Conservation (phyloP, 2,329 filamentous ascomycete species). For the Bipolaris oryzae region DNA sequence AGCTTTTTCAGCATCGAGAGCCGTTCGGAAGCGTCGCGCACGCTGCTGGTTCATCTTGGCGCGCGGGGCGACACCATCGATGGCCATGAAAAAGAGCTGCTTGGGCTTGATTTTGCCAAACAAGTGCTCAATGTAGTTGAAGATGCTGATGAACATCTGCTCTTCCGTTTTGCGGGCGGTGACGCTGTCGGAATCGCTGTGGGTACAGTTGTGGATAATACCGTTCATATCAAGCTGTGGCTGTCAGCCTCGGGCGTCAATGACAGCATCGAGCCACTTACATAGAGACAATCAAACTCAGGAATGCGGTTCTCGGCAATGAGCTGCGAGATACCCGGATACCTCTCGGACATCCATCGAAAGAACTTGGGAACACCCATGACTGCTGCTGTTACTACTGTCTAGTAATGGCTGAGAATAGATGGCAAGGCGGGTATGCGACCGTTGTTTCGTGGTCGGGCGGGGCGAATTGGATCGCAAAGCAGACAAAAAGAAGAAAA, state of each 20-base stretch:
- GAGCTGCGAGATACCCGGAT: slow-evolving; percentile 96
- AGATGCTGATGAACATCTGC: slow-evolving; percentile 99
- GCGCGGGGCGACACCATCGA: slow-evolving; percentile 94
- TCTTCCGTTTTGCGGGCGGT: slow-evolving; percentile 94
- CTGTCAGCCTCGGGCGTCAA: slow-evolving; percentile 22
- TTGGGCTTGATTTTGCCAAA: slow-evolving; percentile 99
- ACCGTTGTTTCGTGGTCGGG: not conserved
- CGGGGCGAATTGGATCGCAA: slow-evolving; percentile 5
- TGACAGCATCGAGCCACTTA: slow-evolving; percentile 47
- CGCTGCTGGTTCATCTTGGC: slow-evolving; percentile 99
- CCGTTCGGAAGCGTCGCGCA: slow-evolving; percentile 91
- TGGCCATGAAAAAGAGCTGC: slow-evolving; percentile 99
- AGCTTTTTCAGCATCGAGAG: slow-evolving; percentile 85
- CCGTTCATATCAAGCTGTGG: slow-evolving; percentile 91
- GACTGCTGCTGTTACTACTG: slow-evolving; percentile 29
- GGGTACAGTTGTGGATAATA: slow-evolving; percentile 98
- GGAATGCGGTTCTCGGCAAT: slow-evolving; percentile 99
- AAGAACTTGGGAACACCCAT: slow-evolving; percentile 91
- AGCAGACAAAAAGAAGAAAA: slow-evolving; percentile 4
- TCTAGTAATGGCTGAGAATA: slow-evolving; percentile 25
- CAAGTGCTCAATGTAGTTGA: slow-evolving; percentile 99
- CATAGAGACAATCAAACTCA: slow-evolving; percentile 97
- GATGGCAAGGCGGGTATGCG: slow-evolving; percentile 11
- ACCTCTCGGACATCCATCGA: slow-evolving; percentile 98
- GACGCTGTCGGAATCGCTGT: slow-evolving; percentile 91